These are phyloP conservation scores for Dalbergia cochinchinensis DNA, from an alignment of 306 rosid genomes.

Conservation along the genomic window DNA sequence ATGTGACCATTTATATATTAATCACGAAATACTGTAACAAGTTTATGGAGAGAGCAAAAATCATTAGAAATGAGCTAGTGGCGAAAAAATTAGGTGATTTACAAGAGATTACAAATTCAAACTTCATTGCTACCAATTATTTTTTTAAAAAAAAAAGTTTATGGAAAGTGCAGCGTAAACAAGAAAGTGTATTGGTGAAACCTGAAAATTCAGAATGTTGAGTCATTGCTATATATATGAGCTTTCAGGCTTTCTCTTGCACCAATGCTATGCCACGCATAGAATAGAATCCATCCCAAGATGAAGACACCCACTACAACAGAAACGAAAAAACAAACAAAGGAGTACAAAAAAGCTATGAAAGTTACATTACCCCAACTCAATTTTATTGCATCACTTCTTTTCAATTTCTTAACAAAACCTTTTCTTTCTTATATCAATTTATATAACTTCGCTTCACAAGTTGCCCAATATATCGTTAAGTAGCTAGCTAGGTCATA, in stretches of 20 bases:
- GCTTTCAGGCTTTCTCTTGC: slow-evolving; percentile 32
- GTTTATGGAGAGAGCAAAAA: not conserved
- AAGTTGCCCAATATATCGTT: too few relatives aligned
- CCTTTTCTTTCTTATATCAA: too few relatives aligned
- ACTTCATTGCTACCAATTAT: too few relatives aligned
- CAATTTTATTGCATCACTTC: not conserved
- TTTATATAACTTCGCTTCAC: too few relatives aligned
- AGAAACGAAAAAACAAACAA: not conserved
- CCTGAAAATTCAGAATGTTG: not conserved
- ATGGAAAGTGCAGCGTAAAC: not conserved
- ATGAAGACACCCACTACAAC: slow-evolving; percentile 16
- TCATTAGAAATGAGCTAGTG: too few relatives aligned
- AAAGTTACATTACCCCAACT: slow-evolving; percentile 30
- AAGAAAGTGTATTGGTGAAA: not conserved
- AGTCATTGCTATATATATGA: not conserved
- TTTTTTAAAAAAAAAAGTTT: too few relatives aligned
- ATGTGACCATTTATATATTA: too few relatives aligned
- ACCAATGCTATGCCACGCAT: slow-evolving; percentile 12
- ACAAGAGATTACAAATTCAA: too few relatives aligned
- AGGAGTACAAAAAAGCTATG: slow-evolving; percentile 25
- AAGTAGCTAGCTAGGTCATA: too few relatives aligned
- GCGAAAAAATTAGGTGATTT: too few relatives aligned
- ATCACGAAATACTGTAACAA: not conserved
- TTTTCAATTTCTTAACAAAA: too few relatives aligned
- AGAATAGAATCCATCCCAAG: slow-evolving; percentile 21